A percentile compares a stretch with the other conserved stretches of the same genome.
Evolutionary conservation across 441 rosid genomes (phyloP).

Genomic region (Populus hybrid): DNA sequence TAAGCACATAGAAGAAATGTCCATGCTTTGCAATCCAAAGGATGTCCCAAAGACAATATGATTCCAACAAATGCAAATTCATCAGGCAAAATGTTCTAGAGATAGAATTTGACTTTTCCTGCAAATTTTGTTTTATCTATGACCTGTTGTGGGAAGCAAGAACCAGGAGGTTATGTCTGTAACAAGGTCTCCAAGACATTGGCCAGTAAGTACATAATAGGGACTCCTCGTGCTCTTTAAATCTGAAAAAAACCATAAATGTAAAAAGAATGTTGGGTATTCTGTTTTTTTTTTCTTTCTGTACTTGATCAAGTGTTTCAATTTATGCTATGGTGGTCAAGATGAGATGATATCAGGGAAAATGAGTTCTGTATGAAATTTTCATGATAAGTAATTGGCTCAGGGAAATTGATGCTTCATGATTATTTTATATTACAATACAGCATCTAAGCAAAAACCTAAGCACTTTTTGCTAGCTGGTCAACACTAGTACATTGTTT

Average conservation of each 20-base stretch:
- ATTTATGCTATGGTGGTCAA: background rate
- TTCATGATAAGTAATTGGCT: background rate
- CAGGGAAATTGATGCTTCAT: background rate
- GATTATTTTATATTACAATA: too few species aligned
- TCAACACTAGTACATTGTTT: background rate
- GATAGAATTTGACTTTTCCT: background rate
- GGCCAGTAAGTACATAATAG: background rate
- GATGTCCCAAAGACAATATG: background rate
- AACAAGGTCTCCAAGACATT: background rate
- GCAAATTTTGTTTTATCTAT: background rate
- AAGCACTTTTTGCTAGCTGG: background rate
- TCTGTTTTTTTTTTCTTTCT: background rate
- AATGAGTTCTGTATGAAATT: background rate
- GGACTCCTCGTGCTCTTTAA: background rate
- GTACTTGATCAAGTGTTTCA: background rate
- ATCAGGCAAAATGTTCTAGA: background rate
- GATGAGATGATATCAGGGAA: background rate
- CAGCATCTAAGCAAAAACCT: background rate
- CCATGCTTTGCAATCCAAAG: background rate
- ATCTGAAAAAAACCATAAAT: background rate
- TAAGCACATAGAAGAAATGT: background rate
- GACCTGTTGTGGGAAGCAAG: background rate
- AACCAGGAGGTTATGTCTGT: background rate
- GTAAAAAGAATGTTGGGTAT: background rate
- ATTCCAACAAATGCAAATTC: background rate